Percentiles rank a stretch among this genome's conserved stretches.
Conservation (phyloP, 805 yeast species). For the Wickerhamomyces rabaulensis region DNA sequence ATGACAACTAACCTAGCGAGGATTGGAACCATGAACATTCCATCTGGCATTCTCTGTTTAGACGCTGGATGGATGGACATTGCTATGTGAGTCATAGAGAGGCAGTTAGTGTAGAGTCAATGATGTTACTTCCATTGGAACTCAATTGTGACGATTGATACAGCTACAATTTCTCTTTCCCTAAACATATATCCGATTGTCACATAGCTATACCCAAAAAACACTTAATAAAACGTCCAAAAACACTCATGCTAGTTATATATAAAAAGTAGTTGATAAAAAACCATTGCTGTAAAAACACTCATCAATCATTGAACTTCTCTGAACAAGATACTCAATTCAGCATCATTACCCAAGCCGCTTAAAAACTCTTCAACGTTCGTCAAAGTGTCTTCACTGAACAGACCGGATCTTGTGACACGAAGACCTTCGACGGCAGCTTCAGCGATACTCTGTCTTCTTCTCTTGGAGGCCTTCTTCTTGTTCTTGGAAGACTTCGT, state of each 20-base stretch:
- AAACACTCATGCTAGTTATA: background rate
- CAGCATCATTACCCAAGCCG: conserved; percentile 42
- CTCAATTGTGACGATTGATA: no score
- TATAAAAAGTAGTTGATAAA: no score
- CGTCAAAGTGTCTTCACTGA: conserved; percentile 67
- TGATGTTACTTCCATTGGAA: no score
- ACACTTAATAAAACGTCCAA: background rate
- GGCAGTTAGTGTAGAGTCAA: no score
- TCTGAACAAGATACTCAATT: conserved; percentile 32
- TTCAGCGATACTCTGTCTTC: conserved; percentile 66
- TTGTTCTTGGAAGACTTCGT: conserved; percentile 9
- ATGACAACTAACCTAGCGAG: no score
- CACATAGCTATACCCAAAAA: background rate
- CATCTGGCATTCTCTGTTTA: no score
- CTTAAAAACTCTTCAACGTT: conserved; percentile 68
- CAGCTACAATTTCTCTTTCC: background rate
- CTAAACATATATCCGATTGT: background rate
- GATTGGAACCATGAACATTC: no score
- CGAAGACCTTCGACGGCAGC: conserved; percentile 74
- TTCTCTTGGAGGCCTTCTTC: conserved; percentile 31
- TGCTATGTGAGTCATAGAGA: no score
- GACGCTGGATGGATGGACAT: no score
- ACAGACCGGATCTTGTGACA: conserved; percentile 70
- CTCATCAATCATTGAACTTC: conserved; percentile 11
- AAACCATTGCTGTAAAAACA: no score